Evolutionary conservation across 768 basidiomycete species (phyloP).

Genomic region (Termitomyces sp.): DNA sequence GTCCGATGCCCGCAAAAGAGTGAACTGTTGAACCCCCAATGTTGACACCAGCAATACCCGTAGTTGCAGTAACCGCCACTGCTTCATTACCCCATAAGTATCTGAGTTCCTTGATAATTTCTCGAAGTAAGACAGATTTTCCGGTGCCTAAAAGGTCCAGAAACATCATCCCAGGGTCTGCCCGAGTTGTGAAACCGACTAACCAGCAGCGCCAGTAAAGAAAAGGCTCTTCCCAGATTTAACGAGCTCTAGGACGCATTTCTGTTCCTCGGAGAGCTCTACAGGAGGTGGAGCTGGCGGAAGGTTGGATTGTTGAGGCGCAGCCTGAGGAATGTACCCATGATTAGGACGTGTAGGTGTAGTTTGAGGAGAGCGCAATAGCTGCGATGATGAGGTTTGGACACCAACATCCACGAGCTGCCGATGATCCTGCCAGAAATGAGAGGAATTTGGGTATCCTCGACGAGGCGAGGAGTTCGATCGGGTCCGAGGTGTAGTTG

Average conservation of each 20-base stretch:
- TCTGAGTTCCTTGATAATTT: conserved; percentile 48
- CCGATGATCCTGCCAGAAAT: conserved; percentile 13
- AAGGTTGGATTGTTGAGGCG: background rate
- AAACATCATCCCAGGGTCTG: background rate
- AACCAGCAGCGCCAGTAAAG: conserved; percentile 72
- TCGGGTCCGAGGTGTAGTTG: background rate
- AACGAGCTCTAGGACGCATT: conserved; percentile 38
- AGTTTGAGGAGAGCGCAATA: background rate
- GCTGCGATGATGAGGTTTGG: conserved; percentile 1
- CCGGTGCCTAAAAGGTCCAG: conserved; percentile 48
- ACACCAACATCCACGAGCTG: conserved; percentile 7
- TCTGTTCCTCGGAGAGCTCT: conserved; percentile 37
- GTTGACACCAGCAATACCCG: conserved; percentile 64
- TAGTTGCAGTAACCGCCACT: conserved; percentile 64
- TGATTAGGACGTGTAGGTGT: conserved; percentile 51
- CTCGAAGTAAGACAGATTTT: conserved; percentile 67
- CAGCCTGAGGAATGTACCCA: conserved; percentile 49
- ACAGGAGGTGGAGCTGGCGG: conserved; percentile 1
- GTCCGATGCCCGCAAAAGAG: conserved; percentile 61
- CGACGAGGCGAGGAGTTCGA: background rate
- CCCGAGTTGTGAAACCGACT: background rate
- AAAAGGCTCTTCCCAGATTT: conserved; percentile 58
- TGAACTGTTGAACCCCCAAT: conserved; percentile 71
- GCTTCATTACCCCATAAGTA: background rate
- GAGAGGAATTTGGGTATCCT: conserved; percentile 10